Conservation (phyloP, 1,284 basidiomycete genomes). For the Melampsora abietis-canadensis region DNA sequence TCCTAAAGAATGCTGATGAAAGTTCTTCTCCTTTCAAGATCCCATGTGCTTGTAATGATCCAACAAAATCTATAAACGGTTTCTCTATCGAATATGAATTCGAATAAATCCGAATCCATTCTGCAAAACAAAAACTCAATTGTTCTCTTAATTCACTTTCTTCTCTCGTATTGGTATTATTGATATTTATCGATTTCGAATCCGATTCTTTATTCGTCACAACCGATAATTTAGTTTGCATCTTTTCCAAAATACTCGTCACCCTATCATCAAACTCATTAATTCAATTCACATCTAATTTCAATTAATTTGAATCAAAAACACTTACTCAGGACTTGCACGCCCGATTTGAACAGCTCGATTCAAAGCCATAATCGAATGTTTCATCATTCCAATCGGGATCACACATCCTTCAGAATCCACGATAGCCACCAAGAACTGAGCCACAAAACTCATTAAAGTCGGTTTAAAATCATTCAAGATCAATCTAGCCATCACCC, state of each 20-base stretch:
- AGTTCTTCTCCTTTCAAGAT: constrained; percentile 94
- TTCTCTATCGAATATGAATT: constrained; percentile 85
- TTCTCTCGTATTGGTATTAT: constrained; percentile 16
- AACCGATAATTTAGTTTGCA: constrained; percentile 22
- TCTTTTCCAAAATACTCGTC: constrained; percentile 18
- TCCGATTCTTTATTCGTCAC: constrained; percentile 10
- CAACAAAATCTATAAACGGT: constrained; percentile 95
- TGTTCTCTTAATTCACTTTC: constrained; percentile 56
- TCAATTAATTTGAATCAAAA: background rate
- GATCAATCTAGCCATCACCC: constrained; percentile 84
- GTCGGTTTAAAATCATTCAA: constrained; percentile 69
- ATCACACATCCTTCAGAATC: constrained; percentile 61
- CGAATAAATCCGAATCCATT: constrained; percentile 95
- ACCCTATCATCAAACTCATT: constrained; percentile 10
- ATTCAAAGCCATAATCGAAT: constrained; percentile 40
- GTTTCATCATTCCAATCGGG: constrained; percentile 63
- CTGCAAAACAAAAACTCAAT: constrained; percentile 61
- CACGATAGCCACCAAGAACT: constrained; percentile 80
- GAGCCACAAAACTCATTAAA: constrained; percentile 76
- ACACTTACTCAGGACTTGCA: constrained; percentile 72
- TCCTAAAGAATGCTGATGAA: constrained; percentile 96
- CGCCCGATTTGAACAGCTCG: constrained; percentile 64
- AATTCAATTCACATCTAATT: background rate
- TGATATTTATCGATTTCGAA: constrained; percentile 3
- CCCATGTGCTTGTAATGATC: constrained; percentile 89